A percentile compares a stretch with the other conserved stretches of the same genome.
Evolutionary conservation across 805 yeast genomes (phyloP).

Genomic region (Ogataea sp.): DNA sequence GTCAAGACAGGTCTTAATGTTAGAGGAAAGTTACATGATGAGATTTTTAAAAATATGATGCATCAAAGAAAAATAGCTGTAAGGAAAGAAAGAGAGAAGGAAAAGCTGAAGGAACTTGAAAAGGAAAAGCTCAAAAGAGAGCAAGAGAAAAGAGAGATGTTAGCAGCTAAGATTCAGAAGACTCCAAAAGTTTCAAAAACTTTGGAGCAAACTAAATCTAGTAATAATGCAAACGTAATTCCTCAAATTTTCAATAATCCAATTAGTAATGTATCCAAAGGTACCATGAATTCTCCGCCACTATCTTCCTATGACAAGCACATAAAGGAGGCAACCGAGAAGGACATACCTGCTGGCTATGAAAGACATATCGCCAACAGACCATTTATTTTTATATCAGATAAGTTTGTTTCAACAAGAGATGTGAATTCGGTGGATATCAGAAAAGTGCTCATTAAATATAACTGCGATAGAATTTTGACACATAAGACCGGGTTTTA

Average conservation of each 20-base stretch:
- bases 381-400: conserved; percentile 49
- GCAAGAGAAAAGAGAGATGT: conserved; percentile 5
- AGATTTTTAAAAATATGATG: conserved; percentile 20
- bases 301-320: conserved; percentile 25
- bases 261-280: not conserved
- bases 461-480: conserved; percentile 59
- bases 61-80: conserved; percentile 30
- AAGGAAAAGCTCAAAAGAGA: conserved; percentile 7
- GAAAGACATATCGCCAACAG: conserved; percentile 42
- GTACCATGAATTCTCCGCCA: conserved; percentile 1
- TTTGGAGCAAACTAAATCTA: not conserved
- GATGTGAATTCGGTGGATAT: conserved; percentile 47
- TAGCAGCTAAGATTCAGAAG: not conserved
- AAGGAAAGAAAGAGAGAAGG: conserved; percentile 25
- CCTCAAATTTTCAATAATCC: no score
- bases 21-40: conserved; percentile 29
- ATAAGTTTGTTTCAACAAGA: conserved; percentile 39
- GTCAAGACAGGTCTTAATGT: conserved; percentile 46
- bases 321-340: conserved; percentile 16
- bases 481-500: conserved; percentile 62
- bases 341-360: conserved; percentile 39
- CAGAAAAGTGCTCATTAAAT: conserved; percentile 47
- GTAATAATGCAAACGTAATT: not conserved
- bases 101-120: conserved; percentile 15
- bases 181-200: conserved; percentile 1